Evolutionary conservation across 2,329 filamentous ascomycete genomes (phyloP).

Genomic region (Aurifilum marmelostoma): DNA sequence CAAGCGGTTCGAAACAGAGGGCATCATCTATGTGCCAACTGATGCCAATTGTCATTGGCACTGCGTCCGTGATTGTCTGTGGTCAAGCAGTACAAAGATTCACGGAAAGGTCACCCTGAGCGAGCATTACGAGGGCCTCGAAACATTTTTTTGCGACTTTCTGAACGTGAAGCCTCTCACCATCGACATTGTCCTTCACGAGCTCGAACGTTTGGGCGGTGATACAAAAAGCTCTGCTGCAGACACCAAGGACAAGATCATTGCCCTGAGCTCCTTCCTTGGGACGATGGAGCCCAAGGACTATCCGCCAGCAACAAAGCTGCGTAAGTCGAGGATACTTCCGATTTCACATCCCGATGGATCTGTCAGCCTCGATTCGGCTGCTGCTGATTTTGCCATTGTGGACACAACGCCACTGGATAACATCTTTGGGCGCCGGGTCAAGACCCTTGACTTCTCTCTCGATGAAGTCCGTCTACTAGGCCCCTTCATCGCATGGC

Average conservation of each 20-base stretch:
- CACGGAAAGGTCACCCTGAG: constrained; percentile 23
- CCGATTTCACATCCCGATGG: constrained; percentile 34
- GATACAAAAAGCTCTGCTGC: constrained; percentile 20
- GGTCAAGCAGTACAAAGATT: constrained; percentile 26
- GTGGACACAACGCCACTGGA: constrained; percentile 38
- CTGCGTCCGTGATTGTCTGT: constrained; percentile 23
- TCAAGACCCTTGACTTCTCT: constrained; percentile 42
- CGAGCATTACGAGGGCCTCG: constrained; percentile 23
- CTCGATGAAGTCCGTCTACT: constrained; percentile 39
- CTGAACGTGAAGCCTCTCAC: constrained; percentile 38
- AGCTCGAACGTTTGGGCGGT: constrained; percentile 34
- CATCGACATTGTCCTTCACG: constrained; percentile 38
- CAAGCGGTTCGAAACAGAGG: constrained; percentile 12
- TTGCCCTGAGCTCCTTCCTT: constrained; percentile 41
- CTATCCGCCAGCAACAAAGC: neutral
- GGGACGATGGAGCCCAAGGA: neutral
- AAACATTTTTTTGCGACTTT: constrained; percentile 29
- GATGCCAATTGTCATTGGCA: constrained; percentile 13
- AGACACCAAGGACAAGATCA: constrained; percentile 39
- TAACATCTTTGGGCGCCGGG: constrained; percentile 34
- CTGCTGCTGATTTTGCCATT: constrained; percentile 38
- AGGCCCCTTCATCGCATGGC: constrained; percentile 41
- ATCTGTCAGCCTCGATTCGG: constrained; percentile 22
- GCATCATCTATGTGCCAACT: constrained; percentile 25
- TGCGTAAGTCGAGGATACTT: constrained; percentile 32